Percentiles rank a stretch among this genome's conserved stretches.
phyloP scores from a whole-genome alignment of 306 rosid genomes.

The Senna tora region DNA sequence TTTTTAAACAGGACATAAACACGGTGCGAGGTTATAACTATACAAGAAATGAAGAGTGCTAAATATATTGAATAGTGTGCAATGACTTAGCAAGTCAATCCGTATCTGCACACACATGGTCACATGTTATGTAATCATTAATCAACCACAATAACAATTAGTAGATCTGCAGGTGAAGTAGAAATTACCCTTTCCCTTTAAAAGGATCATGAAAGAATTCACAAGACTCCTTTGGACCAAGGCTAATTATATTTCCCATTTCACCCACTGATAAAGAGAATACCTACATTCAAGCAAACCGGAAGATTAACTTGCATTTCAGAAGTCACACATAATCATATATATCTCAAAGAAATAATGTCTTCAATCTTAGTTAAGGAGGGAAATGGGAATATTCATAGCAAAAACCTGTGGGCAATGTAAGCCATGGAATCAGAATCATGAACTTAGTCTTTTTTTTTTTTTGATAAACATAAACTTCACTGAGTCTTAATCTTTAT shows the following conservation, averaged over 20 bases:
- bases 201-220: constrained; percentile 79
- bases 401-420: neutral
- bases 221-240: constrained; percentile 67
- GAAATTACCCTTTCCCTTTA: constrained; percentile 71
- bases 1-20: constrained; percentile 4
- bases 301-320: constrained; percentile 23
- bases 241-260: constrained; percentile 78
- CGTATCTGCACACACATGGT: neutral
- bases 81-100: constrained; percentile 6
- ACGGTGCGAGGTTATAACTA: constrained; percentile 3
- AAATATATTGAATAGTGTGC: constrained; percentile 14
- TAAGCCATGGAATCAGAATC: neutral
- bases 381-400: neutral
- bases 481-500: neutral
- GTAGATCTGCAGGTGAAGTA: neutral
- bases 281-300: constrained; percentile 59
- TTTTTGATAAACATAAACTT: too few relatives aligned
- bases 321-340: constrained; percentile 18
- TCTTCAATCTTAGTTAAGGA: neutral
- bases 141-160: constrained; percentile 6
- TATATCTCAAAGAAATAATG: constrained; percentile 23
- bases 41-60: neutral
- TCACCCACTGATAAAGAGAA: constrained; percentile 82
- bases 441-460: neutral
- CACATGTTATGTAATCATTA: neutral